These are phyloP conservation scores for Tolypocladium amazonense DNA, from an alignment of 2,329 filamentous ascomycete genomes.

Conservation along the genomic window DNA sequence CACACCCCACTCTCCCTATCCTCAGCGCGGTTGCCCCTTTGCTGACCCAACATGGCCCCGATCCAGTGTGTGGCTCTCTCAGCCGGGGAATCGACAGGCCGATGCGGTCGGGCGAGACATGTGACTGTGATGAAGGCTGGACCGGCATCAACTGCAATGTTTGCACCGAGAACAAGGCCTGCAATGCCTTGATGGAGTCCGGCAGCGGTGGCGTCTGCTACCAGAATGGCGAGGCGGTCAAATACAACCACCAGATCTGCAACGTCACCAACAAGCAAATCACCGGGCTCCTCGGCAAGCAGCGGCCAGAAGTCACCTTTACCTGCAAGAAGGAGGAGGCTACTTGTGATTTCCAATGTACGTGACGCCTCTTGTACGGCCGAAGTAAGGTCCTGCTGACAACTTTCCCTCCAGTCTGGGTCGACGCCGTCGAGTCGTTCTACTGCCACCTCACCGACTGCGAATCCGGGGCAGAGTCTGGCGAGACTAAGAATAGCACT, in stretches of 20 bases:
- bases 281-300: slow-evolving; percentile 69
- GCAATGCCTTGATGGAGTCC: slow-evolving; percentile 77
- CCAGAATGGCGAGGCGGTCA: slow-evolving; percentile 78
- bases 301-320: slow-evolving; percentile 90
- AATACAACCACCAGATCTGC: slow-evolving; percentile 95
- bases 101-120: slow-evolving; percentile 59
- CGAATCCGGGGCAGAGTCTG: slow-evolving; percentile 57
- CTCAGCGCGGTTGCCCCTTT: background rate
- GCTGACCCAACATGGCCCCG: background rate
- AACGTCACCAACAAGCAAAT: slow-evolving; percentile 96
- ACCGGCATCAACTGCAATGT: slow-evolving; percentile 97
- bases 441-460: slow-evolving; percentile 86
- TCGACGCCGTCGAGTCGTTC: slow-evolving; percentile 88
- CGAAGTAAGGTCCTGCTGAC: slow-evolving; percentile 4
- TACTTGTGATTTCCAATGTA: slow-evolving; percentile 92
- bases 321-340: slow-evolving; percentile 66
- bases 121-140: slow-evolving; percentile 90
- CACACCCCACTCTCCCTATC: background rate
- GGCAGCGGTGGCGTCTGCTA: slow-evolving; percentile 82
- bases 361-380: slow-evolving; percentile 14
- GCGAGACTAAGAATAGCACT: slow-evolving; percentile 66
- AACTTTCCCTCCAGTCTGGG: slow-evolving; percentile 58
- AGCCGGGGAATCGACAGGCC: slow-evolving; percentile 70
- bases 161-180: slow-evolving; percentile 73
- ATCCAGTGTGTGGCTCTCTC: slow-evolving; percentile 71